These are phyloP conservation scores for Schizophyllum amplum DNA, from an alignment of 1,284 basidiomycete species.

Conservation along the genomic window DNA sequence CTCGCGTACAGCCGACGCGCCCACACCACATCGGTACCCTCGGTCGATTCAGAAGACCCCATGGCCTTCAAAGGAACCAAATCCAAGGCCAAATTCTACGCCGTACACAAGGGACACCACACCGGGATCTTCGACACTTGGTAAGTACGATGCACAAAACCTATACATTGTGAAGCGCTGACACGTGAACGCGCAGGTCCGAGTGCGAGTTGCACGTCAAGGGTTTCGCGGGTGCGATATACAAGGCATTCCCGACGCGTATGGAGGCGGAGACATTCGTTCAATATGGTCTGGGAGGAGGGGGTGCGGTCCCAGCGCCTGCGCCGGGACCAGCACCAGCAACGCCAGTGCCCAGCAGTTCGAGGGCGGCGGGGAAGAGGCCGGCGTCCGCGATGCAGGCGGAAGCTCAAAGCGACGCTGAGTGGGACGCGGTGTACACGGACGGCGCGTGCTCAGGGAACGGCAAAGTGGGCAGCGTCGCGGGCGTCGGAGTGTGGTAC, in stretches of 20 bases:
- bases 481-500: conserved; percentile 78
- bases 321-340: conserved; percentile 5
- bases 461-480: conserved; percentile 48
- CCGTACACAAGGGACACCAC: neutral
- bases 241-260: conserved; percentile 51
- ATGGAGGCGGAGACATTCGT: conserved; percentile 41
- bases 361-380: conserved; percentile 1
- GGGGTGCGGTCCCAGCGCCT: conserved; percentile 1
- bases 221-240: conserved; percentile 47
- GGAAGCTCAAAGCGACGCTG: conserved; percentile 4
- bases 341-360: conserved; percentile 18
- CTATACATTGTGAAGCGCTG: neutral
- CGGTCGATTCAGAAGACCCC: too few species aligned
- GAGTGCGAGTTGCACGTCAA: conserved; percentile 55
- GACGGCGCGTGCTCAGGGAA: conserved; percentile 81
- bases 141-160: neutral
- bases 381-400: conserved; percentile 18
- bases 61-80: too few species aligned
- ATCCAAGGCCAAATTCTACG: neutral
- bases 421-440: conserved; percentile 55
- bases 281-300: conserved; percentile 1
- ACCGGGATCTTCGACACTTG: neutral
- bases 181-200: conserved; percentile 29
- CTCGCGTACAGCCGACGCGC: too few species aligned
- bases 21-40: too few species aligned